Evolutionary conservation across 2,329 filamentous ascomycete genomes (phyloP), one percentile per base, ranked within the genome.

Genomic region (Daldinia sp.): DNA sequence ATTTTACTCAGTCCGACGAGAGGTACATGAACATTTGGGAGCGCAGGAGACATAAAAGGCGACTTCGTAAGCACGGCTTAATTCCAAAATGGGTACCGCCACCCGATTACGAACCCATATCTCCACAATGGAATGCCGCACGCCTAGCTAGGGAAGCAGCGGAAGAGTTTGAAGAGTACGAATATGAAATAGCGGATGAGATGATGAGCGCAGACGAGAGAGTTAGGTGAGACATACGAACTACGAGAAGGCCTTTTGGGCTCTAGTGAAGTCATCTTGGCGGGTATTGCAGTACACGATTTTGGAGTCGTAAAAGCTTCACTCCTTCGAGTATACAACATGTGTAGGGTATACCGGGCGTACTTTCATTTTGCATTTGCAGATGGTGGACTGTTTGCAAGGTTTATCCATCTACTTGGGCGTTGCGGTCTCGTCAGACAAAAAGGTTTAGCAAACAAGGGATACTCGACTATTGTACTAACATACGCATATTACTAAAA

Each of bases 1-100:
- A 84, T 63, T 78, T 84, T 30, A 77, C 77, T 2, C 72, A 78
- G 7, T 74, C 79, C 8, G 79, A 86, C 61, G 73, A 81, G 17
- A 72, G 73, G 8, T 75, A 73, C 17, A 80, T 85, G 61, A 77
- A 79, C 37, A 79, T 81, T 60, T 80, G 81, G 67, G 76, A 82
- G 66, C 81, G 79, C 57, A 79, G 81, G 35, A 79, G 81, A 57
- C 80, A 84, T 66, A 75, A 81, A 13, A 79, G 85, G n/a, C 78
- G 85, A 30, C 73, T 86, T 34, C 74, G 75, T 37, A 86, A 82
- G 73, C 80, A 76, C 71, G 82, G 81, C 1, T 73, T 84, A 1
- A 43, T 74, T 21, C 73, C 72, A 59, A 71, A 77, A 23, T 78
- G 77, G 68, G 73, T 72, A 3, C 74, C 77, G 17, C 72, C 77